These are phyloP conservation scores for Eucalyptus sideroxylon DNA, from an alignment of 345 rosid genomes.

Conservation along the genomic window DNA sequence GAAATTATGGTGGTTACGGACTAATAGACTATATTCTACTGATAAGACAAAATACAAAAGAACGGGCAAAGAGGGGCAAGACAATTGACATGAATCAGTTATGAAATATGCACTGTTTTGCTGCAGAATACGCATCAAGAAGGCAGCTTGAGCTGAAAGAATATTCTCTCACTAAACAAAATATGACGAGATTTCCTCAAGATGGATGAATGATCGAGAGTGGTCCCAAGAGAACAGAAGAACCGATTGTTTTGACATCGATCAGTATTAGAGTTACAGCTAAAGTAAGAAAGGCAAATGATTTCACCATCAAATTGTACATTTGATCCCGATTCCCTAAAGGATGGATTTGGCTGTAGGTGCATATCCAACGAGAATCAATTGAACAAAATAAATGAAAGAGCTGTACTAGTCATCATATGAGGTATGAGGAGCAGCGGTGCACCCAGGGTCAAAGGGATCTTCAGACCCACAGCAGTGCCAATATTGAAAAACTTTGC, in stretches of 20 bases:
- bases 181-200: not conserved
- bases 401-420: conserved; percentile 54
- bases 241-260: not conserved
- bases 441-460: conserved; percentile 82
- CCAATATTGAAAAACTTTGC: conserved; percentile 70
- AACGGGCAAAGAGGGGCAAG: not conserved
- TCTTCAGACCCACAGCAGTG: conserved; percentile 96
- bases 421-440: conserved; percentile 68
- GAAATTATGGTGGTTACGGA: not conserved
- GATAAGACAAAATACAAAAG: not conserved
- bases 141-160: not conserved
- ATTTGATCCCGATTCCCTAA: not conserved
- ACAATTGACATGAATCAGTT: not conserved
- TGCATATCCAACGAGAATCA: not conserved
- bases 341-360: not conserved
- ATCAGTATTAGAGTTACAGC: not conserved
- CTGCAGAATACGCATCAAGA: not conserved
- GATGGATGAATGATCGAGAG: not conserved
- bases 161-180: not conserved
- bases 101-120: not conserved
- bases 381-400: not conserved
- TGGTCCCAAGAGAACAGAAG: not conserved
- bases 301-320: not conserved
- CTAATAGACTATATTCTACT: not conserved
- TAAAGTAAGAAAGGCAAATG: not conserved